phyloP scores from a whole-genome alignment of 2,329 filamentous ascomycete species.

The Penicillium psychrosexuale region DNA sequence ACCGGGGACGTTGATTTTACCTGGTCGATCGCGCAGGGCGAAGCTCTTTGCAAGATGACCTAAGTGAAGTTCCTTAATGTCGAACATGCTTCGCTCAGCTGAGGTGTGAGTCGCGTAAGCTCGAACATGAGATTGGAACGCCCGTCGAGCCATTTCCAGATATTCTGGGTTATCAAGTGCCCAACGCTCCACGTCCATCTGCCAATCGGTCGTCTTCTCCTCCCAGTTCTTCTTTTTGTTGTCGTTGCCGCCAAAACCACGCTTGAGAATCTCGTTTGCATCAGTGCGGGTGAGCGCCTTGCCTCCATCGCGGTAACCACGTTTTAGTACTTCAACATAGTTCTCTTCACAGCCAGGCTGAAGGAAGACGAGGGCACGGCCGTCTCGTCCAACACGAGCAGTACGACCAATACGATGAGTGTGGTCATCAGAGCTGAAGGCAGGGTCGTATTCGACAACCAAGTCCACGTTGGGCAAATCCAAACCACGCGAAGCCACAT shows the following conservation, averaged over 20 bases:
- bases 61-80: conserved; percentile 85
- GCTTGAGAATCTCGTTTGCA: conserved; percentile 64
- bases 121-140: conserved; percentile 86
- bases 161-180: conserved; percentile 62
- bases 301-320: conserved; percentile 63
- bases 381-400: conserved; percentile 83
- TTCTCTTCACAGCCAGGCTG: conserved; percentile 88
- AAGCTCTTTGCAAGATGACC: conserved; percentile 95
- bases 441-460: conserved; percentile 93
- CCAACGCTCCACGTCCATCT: conserved; percentile 66
- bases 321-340: conserved; percentile 75
- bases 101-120: conserved; percentile 93
- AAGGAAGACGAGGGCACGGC: conserved; percentile 84
- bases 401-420: conserved; percentile 93
- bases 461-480: conserved; percentile 94
- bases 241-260: conserved; percentile 56
- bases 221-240: conserved; percentile 57
- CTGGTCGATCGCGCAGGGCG: conserved; percentile 81
- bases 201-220: conserved; percentile 63
- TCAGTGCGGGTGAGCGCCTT: conserved; percentile 61
- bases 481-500: conserved; percentile 91
- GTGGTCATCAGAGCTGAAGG: conserved; percentile 90
- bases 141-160: conserved; percentile 77
- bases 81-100: conserved; percentile 80
- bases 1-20: conserved; percentile 63